Evolutionary conservation across 805 yeast species (phyloP), one percentile per base, ranked within the genome.

Genomic region (Allodekkera sacchari): DNA sequence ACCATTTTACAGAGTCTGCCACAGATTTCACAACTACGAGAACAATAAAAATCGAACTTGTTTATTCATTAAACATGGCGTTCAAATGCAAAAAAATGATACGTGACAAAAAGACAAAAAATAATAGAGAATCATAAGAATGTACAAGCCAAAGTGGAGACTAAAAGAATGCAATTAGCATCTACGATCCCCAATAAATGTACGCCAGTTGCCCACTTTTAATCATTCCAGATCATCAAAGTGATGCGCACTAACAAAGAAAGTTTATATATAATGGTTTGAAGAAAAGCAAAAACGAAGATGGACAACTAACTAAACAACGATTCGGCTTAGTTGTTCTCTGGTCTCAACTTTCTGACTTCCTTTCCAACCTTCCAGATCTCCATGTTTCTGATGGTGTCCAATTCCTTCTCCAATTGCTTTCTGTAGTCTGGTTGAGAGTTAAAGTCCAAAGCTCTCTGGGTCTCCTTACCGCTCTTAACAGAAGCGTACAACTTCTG

Each of bases 341-440:
- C 98, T 57, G 98, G 98, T 72, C 98, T 88, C 65, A 92, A 80
- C 72, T 92, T 92, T 80, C 98, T 89, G 50, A 92, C 98, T 75
- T 92, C 97, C 75, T 89, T 89, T 61, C 98, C 98, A 52, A 92
- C 98, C 61, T 65, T 83, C 98, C 98, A 92, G 89, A 92, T 92
- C 76, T 92, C 98, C 82, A 92, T 87, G 61, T 73, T 73, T 76
- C 97, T 85, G 74, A 92, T 89, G 59, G 72, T 74, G 67, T 81
- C 74, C 63, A 92, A 77, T 75, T 92, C 98, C 61, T 68, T 71
- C 74, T 88, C 96, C 62, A 89, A 78, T 72, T 77, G 87, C 54
- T 77, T 95, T 68, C 98, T 79, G 92, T 92, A 92, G 72, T 92
- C 96, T 39, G 92, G 72, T 68, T 83, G 95, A 45, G 96, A 83